phyloP scores from a whole-genome alignment of 2,329 filamentous ascomycete species.

The Fusarium robinianum region DNA sequence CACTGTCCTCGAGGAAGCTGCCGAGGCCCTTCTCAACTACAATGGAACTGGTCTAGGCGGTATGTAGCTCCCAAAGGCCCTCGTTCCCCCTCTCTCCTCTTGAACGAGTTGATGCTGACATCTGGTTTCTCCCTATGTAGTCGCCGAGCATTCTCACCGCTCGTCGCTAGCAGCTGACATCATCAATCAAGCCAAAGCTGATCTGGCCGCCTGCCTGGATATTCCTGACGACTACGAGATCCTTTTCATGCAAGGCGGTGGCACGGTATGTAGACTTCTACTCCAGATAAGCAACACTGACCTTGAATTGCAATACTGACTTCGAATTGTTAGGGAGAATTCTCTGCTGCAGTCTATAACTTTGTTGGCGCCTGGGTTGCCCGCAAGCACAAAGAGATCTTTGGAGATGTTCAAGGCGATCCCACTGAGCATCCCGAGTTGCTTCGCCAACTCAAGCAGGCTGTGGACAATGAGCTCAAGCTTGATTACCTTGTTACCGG shows the following conservation, averaged over 20 bases:
- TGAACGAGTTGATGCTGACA: neutral
- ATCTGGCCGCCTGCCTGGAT: conserved; percentile 74
- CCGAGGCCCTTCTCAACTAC: conserved; percentile 80
- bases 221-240: conserved; percentile 88
- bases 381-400: conserved; percentile 64
- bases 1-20: conserved; percentile 75
- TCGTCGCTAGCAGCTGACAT: conserved; percentile 78
- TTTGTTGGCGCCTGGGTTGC: conserved; percentile 82
- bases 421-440: conserved; percentile 60
- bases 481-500: conserved; percentile 92
- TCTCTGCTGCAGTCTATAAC: conserved; percentile 84
- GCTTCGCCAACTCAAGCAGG: conserved; percentile 64
- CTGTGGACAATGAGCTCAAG: conserved; percentile 72
- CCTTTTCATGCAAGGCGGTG: conserved; percentile 85
- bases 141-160: conserved; percentile 90
- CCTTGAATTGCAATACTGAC: too few relatives aligned
- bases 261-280: too few relatives aligned
- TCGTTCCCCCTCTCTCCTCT: neutral
- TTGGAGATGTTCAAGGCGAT: conserved; percentile 57
- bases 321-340: conserved; percentile 74
- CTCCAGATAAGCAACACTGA: neutral
- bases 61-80: too few relatives aligned
- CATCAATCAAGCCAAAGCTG: conserved; percentile 76
- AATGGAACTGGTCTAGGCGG: conserved; percentile 78
- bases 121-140: conserved; percentile 37